Evolutionary conservation across 2,329 filamentous ascomycete genomes (phyloP).

Genomic region (Diplodia intermedia): DNA sequence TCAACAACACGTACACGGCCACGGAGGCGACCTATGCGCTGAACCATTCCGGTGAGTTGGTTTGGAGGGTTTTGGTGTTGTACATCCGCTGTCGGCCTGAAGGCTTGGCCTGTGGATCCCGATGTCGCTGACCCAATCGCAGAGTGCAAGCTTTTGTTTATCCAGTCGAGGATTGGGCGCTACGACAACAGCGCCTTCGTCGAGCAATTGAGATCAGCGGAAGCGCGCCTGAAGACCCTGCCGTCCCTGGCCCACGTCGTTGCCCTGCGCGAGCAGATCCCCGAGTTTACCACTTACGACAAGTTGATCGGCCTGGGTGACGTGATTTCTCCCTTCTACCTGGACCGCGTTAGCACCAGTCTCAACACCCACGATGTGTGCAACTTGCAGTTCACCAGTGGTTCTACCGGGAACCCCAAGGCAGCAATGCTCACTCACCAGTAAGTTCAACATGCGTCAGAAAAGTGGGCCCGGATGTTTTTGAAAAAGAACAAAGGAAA

Average conservation of each 20-base stretch:
- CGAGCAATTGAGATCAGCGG: conserved; percentile 38
- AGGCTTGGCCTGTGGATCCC: not conserved
- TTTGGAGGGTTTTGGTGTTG: not conserved
- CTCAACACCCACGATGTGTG: conserved; percentile 39
- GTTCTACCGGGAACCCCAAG: conserved; percentile 49
- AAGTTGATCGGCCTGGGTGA: conserved; percentile 57
- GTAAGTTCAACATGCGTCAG: conserved; percentile 35
- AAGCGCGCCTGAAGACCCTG: conserved; percentile 38
- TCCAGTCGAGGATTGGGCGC: conserved; percentile 71
- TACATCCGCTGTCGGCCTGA: not conserved
- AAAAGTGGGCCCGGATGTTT: no score
- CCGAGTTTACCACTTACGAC: conserved; percentile 65
- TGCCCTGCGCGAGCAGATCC: conserved; percentile 41
- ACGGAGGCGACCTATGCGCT: conserved; percentile 75
- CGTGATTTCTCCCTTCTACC: conserved; percentile 38
- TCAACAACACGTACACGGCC: conserved; percentile 83
- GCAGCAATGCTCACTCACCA: conserved; percentile 50
- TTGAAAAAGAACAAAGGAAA: not conserved
- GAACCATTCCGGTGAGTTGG: conserved; percentile 67
- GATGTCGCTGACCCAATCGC: conserved; percentile 31
- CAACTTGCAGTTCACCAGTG: conserved; percentile 50
- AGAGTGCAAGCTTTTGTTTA: conserved; percentile 78
- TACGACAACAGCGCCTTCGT: conserved; percentile 69
- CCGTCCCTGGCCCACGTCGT: conserved; percentile 39
- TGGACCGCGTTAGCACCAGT: conserved; percentile 27